Conservation (phyloP, 768 basidiomycete genomes). For the Rhizopogon vesiculosus region DNA sequence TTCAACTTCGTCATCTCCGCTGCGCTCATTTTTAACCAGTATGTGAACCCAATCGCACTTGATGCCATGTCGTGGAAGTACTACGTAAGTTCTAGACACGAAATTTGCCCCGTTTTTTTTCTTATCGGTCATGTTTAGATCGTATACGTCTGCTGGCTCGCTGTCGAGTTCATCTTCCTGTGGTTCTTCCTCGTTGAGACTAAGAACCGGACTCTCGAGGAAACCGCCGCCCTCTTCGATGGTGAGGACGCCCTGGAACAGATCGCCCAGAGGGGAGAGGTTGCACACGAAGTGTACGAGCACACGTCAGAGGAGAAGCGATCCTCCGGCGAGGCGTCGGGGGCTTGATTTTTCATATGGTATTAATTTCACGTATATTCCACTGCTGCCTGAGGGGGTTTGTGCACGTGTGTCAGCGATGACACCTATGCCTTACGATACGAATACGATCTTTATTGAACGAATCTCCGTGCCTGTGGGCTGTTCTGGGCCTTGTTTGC, state of each 20-base stretch:
- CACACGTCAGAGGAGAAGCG: conserved; percentile 18
- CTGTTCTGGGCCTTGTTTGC: too few relatives aligned
- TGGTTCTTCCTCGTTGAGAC: conserved; percentile 72
- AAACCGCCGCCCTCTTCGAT: conserved; percentile 80
- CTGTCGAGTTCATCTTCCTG: conserved; percentile 58
- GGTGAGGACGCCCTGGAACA: conserved; percentile 48
- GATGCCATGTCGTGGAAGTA: conserved; percentile 67
- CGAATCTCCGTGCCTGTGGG: not conserved
- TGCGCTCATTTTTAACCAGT: conserved; percentile 86
- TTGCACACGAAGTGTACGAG: conserved; percentile 9
- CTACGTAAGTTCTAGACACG: conserved; percentile 40
- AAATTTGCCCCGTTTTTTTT: not conserved
- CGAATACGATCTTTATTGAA: not conserved
- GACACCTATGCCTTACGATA: not conserved
- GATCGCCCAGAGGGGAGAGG: conserved; percentile 26
- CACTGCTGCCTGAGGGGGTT: not conserved
- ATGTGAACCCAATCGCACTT: conserved; percentile 80
- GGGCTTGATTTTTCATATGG: not conserved
- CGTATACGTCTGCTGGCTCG: conserved; percentile 70
- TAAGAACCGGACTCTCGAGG: conserved; percentile 69
- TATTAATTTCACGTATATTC: not conserved
- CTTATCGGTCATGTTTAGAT: conserved; percentile 29
- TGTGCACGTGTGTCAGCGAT: not conserved
- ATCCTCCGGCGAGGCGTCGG: not conserved
- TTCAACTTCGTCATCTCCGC: conserved; percentile 77